Conservation (phyloP, 495 filamentous ascomycete species). For the Cercophora samala region DNA sequence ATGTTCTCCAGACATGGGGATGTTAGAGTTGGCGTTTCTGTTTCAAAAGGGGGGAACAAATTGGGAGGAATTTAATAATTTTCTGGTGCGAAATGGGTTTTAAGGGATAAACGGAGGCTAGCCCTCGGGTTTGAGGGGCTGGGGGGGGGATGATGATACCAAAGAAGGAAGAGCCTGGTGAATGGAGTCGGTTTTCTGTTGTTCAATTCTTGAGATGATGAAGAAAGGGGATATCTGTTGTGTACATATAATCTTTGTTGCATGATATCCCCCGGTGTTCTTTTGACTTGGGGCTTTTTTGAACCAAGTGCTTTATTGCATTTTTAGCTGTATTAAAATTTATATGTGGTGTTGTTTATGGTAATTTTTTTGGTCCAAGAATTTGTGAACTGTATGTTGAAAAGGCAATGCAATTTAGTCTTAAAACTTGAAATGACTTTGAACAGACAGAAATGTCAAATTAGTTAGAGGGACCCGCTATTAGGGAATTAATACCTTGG, state of each 20-base stretch:
- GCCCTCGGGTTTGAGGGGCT: neutral
- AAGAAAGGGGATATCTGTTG: neutral
- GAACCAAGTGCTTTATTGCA: neutral
- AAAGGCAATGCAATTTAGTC: neutral
- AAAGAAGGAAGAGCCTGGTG: neutral
- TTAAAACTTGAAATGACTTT: neutral
- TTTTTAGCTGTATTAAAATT: neutral
- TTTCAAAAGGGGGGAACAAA: neutral
- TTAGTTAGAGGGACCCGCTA: too few relatives aligned
- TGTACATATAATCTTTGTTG: neutral
- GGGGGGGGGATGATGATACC: neutral
- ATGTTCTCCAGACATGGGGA: neutral
- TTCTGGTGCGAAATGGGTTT: neutral
- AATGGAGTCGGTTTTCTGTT: neutral
- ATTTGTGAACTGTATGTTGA: neutral
- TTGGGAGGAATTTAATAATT: neutral
- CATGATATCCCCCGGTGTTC: neutral
- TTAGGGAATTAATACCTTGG: too few relatives aligned
- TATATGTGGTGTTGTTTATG: neutral
- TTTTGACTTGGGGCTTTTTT: neutral
- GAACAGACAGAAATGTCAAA: neutral
- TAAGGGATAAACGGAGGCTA: neutral
- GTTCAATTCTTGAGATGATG: neutral
- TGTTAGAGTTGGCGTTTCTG: neutral
- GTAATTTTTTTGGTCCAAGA: neutral